Percentiles rank a stretch among this genome's conserved stretches.
These are phyloP conservation scores for Populus hybrid DNA, from an alignment of 441 rosid genomes.

Conservation along the genomic window DNA sequence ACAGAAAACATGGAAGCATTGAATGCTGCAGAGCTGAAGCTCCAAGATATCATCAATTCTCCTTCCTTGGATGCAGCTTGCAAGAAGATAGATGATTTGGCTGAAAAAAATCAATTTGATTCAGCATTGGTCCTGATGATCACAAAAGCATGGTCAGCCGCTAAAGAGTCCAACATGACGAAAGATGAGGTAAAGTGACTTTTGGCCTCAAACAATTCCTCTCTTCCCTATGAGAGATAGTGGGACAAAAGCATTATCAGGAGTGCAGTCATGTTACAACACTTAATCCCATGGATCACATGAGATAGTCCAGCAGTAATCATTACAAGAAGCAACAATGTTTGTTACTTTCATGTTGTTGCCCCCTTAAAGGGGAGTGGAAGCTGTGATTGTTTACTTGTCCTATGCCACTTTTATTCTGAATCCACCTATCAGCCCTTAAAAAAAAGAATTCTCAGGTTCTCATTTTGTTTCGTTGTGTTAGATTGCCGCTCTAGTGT, in stretches of 20 bases:
- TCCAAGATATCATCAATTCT: conserved; percentile 79
- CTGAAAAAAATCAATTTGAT: conserved; percentile 81
- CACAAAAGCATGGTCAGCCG: conserved; percentile 94
- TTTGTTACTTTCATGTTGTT: background rate
- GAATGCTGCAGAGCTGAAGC: conserved; percentile 69
- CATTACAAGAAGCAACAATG: background rate
- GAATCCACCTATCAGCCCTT: background rate
- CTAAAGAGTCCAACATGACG: conserved; percentile 78
- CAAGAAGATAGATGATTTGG: conserved; percentile 76
- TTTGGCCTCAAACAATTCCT: background rate
- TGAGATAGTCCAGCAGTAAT: background rate
- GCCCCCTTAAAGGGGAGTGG: background rate
- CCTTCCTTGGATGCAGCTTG: conserved; percentile 82
- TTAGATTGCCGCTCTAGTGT: background rate
- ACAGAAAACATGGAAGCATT: conserved; percentile 55
- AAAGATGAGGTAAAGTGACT: conserved; percentile 67
- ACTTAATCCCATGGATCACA: background rate
- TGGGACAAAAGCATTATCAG: no score
- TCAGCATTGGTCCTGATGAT: conserved; percentile 79
- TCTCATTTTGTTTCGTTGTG: background rate
- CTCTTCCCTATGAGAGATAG: background rate
- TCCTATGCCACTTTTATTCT: background rate
- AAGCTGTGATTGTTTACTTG: background rate
- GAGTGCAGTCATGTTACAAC: background rate
- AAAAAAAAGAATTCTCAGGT: background rate